Evolutionary conservation across 1,139 yeast genomes (phyloP).

Genomic region (Candida sojae): DNA sequence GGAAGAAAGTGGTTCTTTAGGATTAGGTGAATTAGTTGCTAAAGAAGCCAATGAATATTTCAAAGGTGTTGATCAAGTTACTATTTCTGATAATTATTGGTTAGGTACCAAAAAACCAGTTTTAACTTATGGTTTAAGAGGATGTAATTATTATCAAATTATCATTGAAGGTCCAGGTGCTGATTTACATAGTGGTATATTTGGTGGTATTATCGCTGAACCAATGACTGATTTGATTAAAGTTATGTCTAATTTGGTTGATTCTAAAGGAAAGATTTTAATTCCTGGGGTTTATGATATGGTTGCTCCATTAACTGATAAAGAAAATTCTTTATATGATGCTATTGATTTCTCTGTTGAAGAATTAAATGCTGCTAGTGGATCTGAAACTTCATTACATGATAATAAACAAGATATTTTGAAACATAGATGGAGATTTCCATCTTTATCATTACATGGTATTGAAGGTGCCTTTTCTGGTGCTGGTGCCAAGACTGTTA

Average conservation of each 20-base stretch:
- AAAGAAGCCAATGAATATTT: conserved; percentile 78
- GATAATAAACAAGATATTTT: conserved; percentile 78
- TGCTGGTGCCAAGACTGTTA: conserved; percentile 96
- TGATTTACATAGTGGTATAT: conserved; percentile 95
- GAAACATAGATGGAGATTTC: conserved; percentile 99
- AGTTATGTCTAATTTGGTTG: conserved; percentile 75
- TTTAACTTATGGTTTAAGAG: conserved; percentile 95
- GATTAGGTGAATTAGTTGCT: conserved; percentile 81
- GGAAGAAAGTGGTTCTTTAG: conserved; percentile 97
- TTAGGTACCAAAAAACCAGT: conserved; percentile 96
- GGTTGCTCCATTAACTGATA: conserved; percentile 89
- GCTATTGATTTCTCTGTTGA: conserved; percentile 80
- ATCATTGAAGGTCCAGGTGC: conserved; percentile 89
- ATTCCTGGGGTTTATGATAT: conserved; percentile 89
- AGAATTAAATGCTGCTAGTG: conserved; percentile 86
- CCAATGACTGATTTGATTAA: conserved; percentile 94
- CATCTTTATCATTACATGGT: conserved; percentile 94
- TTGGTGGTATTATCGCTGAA: conserved; percentile 96
- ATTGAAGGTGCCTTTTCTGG: conserved; percentile 96
- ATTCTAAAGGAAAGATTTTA: conserved; percentile 74
- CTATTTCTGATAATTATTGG: conserved; percentile 98
- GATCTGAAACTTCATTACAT: conserved; percentile 80
- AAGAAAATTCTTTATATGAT: conserved; percentile 79
- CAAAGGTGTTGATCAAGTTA: conserved; percentile 87
- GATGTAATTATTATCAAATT: conserved; percentile 90